Base-by-base conservation (phyloP, 2,329 filamentous ascomycete species). In the Triangularia verruculosa region DNA sequence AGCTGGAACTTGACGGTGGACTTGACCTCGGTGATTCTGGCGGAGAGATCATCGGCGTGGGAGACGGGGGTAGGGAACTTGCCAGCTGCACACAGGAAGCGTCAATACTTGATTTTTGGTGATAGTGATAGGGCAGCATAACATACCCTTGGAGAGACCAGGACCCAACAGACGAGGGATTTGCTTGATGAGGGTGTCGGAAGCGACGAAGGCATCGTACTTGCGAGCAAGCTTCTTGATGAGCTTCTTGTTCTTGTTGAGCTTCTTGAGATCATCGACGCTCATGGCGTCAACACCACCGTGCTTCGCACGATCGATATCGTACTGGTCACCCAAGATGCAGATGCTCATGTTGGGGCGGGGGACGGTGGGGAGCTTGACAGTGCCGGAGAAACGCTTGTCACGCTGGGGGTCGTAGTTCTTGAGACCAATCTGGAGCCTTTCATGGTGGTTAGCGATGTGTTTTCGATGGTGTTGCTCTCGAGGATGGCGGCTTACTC, bases 191-290 rank as follows among this genome's bases (percentile, higher is more conserved):
- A 99, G 85, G 77, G 90, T 85, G 79, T 99, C 95, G 79, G 94
- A 98, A 80, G 95, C 91, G 79, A 99, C 83, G 85, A 99, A 99
- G 75, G 95, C 95, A 83, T 99, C 95, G 89, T 99, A 98, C 88
- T 99, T 99, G 89, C 93, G 93, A 70, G 95, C 95, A 73, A 99
- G 91, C 91, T 99, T 99, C 93, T 99, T 99, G 90, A 99, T 97
- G 78, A 98, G 90, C 91, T 99, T 99, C 92, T 99, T 98, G 92
- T 99, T 99, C 92, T 99, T 99, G 91, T 99, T 99, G 74, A 99
- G 92, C 91, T 99, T 99, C 92, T 99, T 99, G 84, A 99, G 85
- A 83, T 99, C 95, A 77, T 99, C 95, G 72, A 92, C 83, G 77
- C 92, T 96, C 95, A 98, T 98, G 84, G 94, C 93, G 79, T 99